phyloP scores from a whole-genome alignment of 257 asterid genomes.

The Anisodus tanguticus region DNA sequence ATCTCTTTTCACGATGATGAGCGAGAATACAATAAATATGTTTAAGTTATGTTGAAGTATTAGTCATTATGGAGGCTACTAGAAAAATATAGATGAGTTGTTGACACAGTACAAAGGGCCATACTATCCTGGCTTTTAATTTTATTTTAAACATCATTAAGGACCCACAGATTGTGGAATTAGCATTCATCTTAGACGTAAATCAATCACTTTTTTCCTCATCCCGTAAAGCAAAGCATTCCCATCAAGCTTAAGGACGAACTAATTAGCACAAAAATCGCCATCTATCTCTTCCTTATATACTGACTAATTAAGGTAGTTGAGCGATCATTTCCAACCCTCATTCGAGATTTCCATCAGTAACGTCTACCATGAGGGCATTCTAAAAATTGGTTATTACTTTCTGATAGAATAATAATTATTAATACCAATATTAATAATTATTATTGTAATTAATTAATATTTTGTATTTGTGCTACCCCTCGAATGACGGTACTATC shows the following conservation, averaged over 20 bases:
- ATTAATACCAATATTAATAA: too few relatives aligned
- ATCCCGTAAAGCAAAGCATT: slow-evolving; percentile 32
- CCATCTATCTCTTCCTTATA: not conserved
- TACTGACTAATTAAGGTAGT: slow-evolving; percentile 26
- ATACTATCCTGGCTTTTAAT: slow-evolving; percentile 29
- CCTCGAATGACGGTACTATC: too few relatives aligned
- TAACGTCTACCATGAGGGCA: not conserved
- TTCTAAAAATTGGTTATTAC: not conserved
- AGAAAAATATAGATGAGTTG: slow-evolving; percentile 32
- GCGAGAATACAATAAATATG: not conserved
- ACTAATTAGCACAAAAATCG: slow-evolving; percentile 22
- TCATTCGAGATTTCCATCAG: slow-evolving; percentile 3
- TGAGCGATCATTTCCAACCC: slow-evolving; percentile 40
- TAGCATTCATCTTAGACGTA: not conserved
- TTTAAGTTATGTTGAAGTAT: not conserved
- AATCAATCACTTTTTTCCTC: slow-evolving; percentile 38
- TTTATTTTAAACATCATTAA: slow-evolving; percentile 25
- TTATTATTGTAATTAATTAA: too few relatives aligned
- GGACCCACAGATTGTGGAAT: slow-evolving; percentile 39
- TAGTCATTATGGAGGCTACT: not conserved
- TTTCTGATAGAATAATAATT: too few relatives aligned
- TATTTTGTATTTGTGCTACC: too few relatives aligned
- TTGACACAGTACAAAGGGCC: slow-evolving; percentile 37
- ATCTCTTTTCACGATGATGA: too few relatives aligned
- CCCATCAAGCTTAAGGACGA: slow-evolving; percentile 36